These are phyloP conservation scores for Pseudocercospora fijiensis DNA, from an alignment of 2,329 filamentous ascomycete genomes.

Conservation along the genomic window DNA sequence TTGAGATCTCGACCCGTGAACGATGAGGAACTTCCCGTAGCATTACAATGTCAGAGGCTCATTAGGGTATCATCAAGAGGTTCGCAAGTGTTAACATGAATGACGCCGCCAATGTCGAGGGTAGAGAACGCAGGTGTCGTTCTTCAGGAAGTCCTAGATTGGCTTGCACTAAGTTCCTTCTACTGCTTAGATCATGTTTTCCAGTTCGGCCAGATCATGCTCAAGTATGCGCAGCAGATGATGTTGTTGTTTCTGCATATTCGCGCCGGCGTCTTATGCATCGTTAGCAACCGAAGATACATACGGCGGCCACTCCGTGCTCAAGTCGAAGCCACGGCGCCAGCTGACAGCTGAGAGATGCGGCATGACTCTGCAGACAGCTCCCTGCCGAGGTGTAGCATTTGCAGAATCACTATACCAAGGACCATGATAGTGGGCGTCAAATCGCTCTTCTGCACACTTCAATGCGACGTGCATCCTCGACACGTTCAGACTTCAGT, in stretches of 20 bases:
- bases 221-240: too few relatives aligned
- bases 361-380: not conserved
- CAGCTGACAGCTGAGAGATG: not conserved
- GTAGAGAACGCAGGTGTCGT: constrained; percentile 18
- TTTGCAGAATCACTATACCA: not conserved
- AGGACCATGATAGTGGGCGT: not conserved
- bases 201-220: too few relatives aligned
- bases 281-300: not conserved
- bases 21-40: constrained; percentile 12
- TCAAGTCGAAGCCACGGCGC: not conserved
- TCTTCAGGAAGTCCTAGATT: constrained; percentile 18
- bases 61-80: constrained; percentile 13
- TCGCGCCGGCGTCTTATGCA: not conserved
- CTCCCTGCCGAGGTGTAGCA: not conserved
- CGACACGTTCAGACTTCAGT: not conserved
- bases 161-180: too few relatives aligned
- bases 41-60: constrained; percentile 20
- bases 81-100: constrained; percentile 19
- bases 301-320: not conserved
- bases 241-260: too few relatives aligned
- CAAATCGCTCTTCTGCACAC: not conserved
- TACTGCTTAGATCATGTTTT: too few relatives aligned
- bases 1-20: constrained; percentile 12
- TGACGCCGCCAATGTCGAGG: constrained; percentile 20
- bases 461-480: not conserved